Evolutionary conservation across 2,329 filamentous ascomycete species (phyloP), one percentile per base, ranked within the genome.

Genomic region (Lasiodiplodia sp.): DNA sequence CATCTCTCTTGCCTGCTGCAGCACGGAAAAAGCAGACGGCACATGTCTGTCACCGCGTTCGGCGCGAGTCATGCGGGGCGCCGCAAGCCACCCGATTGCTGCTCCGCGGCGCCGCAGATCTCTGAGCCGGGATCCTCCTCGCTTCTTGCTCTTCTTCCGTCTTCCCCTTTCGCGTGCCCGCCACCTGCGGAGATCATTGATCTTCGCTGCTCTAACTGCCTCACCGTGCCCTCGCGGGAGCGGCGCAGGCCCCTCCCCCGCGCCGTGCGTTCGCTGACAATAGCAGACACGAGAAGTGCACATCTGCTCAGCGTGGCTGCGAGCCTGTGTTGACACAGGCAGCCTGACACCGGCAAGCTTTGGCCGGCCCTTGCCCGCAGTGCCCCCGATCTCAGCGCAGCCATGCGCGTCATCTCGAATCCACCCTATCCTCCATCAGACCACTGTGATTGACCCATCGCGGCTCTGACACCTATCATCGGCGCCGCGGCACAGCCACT

Each of bases 41-140:
- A 52, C 60, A 64, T 52, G 47, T 52, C 31, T 64, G 60, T 38
- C 40, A 38, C 44, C 57, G 57, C 14, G 23, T 31, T 53, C 18
- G 60, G 49, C 38, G 51, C 63, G 63, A 66, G 63, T 66, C 63
- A 66, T 66, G 63, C 63, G 51, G 52, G 52, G 51, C 63, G 23
- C 49, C 63, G 37, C 63, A 66, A 66, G 63, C 63, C 63, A 66
- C 63, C 52, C 63, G 52, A 56, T 47, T 66, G 31, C 34, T 53
- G 34, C 49, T 64, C 60, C 60, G 60, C 44, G 25, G 47, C 51
- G 49, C 51, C 63, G 63, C 63, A 55, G 49, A 56, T 55, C 63
- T 56, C 16, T n/a, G 11, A 14, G 18, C 52, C 38, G 47, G 63
- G 51, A 55, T 66, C 23, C 63, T 40, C 63, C 63, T 64, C 60